Conservation (phyloP, 1,139 yeast species). For the Kluyveromyces sp. region DNA sequence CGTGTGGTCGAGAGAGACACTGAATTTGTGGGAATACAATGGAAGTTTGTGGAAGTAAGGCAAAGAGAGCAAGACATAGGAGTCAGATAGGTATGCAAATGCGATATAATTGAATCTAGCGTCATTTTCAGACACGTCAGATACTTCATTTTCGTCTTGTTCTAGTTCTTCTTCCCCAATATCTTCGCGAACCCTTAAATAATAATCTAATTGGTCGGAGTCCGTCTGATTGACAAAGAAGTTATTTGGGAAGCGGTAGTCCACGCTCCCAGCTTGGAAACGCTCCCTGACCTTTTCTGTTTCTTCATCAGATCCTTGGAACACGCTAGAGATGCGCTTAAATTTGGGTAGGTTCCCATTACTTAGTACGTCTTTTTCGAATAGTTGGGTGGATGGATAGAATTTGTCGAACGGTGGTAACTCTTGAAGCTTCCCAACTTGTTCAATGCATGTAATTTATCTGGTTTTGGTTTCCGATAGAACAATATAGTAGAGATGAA, state of each 20-base stretch:
- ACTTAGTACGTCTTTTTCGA: conserved; percentile 23
- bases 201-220: conserved; percentile 21
- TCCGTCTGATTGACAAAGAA: conserved; percentile 25
- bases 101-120: conserved; percentile 47
- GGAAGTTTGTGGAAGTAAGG: conserved; percentile 38
- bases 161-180: neutral
- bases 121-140: conserved; percentile 12
- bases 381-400: conserved; percentile 27
- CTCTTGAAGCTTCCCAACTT: conserved; percentile 6
- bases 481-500: conserved; percentile 49
- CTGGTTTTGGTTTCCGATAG: conserved; percentile 10
- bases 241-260: conserved; percentile 40
- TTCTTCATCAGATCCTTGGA: conserved; percentile 9
- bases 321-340: conserved; percentile 8
- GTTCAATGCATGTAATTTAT: conserved; percentile 21
- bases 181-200: conserved; percentile 19
- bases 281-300: conserved; percentile 9
- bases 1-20: conserved; percentile 61
- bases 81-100: conserved; percentile 56
- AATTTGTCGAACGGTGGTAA: conserved; percentile 17
- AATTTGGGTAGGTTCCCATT: conserved; percentile 20
- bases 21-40: conserved; percentile 37
- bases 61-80: conserved; percentile 45
- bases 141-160: conserved; percentile 9
- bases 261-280: conserved; percentile 31